Conservation (phyloP, 805 yeast species). For the Pichia deserticola region DNA sequence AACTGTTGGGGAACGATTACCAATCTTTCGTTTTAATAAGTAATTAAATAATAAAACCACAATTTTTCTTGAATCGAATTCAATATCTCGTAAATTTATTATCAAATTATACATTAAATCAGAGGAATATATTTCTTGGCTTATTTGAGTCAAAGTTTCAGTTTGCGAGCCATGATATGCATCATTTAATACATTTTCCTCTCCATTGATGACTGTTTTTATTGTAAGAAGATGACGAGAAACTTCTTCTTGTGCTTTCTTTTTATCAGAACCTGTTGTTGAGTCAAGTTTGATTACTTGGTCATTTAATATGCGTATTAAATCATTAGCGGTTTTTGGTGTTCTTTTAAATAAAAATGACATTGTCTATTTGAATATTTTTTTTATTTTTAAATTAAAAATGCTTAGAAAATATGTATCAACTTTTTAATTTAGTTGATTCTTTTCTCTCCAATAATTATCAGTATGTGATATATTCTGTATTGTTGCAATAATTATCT, state of each 20-base stretch:
- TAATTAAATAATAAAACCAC: constrained; percentile 67
- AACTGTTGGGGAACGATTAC: constrained; percentile 75
- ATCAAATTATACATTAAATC: constrained; percentile 63
- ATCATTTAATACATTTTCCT: constrained; percentile 27
- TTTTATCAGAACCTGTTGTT: constrained; percentile 27
- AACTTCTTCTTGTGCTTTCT: constrained; percentile 63
- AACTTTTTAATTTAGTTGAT: too few species aligned
- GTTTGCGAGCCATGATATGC: constrained; percentile 35
- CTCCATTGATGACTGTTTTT: constrained; percentile 48
- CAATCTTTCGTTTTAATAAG: constrained; percentile 70
- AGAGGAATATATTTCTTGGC: constrained; percentile 69
- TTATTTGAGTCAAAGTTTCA: constrained; percentile 67
- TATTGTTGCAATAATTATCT: too few species aligned
- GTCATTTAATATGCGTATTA: constrained; percentile 69
- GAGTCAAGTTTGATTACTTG: constrained; percentile 56
- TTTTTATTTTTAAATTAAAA: too few species aligned
- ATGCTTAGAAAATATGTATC: too few species aligned
- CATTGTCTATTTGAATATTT: constrained; percentile 35
- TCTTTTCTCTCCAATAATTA: too few species aligned
- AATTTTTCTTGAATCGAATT: constrained; percentile 86
- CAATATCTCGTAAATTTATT: constrained; percentile 54
- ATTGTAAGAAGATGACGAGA: constrained; percentile 57
- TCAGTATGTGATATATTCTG: too few species aligned
- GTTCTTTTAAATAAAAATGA: constrained; percentile 86
- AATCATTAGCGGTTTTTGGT: constrained; percentile 84